Conservation (phyloP, 1,139 yeast genomes). For the Debaryomyces udenii region DNA sequence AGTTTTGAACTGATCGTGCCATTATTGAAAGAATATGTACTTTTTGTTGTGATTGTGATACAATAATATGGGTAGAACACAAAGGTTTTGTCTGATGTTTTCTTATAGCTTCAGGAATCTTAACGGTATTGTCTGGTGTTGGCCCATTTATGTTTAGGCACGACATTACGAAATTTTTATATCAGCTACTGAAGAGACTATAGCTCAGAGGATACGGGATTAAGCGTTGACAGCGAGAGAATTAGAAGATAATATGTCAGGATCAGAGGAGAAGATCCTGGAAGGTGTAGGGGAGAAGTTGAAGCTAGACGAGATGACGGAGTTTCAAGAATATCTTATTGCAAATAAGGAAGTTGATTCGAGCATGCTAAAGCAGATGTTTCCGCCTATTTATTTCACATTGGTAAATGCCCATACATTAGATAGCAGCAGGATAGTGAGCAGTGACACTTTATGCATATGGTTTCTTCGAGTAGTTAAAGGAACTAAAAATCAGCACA, state of each 20-base stretch:
- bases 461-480: constrained; percentile 63
- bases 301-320: not conserved
- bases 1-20: constrained; percentile 17
- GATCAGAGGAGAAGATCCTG: no score
- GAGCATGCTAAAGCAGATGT: not conserved
- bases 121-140: no score
- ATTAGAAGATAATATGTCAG: not conserved
- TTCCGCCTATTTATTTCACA: constrained; percentile 4
- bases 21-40: constrained; percentile 1
- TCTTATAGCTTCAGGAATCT: no score
- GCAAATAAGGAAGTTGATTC: constrained; percentile 5
- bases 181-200: no score
- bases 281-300: not conserved
- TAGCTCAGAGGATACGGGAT: not conserved
- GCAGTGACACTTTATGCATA: constrained; percentile 64
- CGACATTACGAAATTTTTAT: constrained; percentile 7
- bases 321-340: constrained; percentile 2
- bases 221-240: not conserved
- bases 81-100: no score
- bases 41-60: no score
- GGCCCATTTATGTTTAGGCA: not conserved
- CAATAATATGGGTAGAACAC: no score
- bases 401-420: constrained; percentile 3
- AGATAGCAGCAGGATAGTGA: constrained; percentile 32
- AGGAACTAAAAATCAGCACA: constrained; percentile 4